Evolutionary conservation across 1,284 basidiomycete genomes (phyloP).

Genomic region (Tranzscheliella williamsii): DNA sequence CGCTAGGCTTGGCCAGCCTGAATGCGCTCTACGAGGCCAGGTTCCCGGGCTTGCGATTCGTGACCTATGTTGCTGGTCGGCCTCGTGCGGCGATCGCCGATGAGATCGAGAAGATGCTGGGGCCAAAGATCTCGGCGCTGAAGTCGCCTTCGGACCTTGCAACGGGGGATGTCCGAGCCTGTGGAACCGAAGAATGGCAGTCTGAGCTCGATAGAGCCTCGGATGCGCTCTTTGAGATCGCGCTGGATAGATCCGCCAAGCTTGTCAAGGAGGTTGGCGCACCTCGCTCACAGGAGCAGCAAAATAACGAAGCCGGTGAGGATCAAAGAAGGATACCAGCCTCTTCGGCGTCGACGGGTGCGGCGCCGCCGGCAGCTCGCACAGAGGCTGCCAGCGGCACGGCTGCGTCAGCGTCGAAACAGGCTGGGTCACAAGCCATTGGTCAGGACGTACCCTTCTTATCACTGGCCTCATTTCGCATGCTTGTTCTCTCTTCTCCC

Average conservation of each 20-base stretch:
- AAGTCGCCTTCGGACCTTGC: slow-evolving; percentile 22
- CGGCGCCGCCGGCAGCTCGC: slow-evolving; percentile 3
- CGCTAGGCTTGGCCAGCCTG: slow-evolving; percentile 41
- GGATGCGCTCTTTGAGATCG: slow-evolving; percentile 56
- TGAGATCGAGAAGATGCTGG: slow-evolving; percentile 42
- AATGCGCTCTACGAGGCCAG: slow-evolving; percentile 53
- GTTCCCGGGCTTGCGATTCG: slow-evolving; percentile 54
- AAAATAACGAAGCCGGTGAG: slow-evolving; percentile 23
- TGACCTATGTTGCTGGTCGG: slow-evolving; percentile 55
- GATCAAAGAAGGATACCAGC: slow-evolving; percentile 2
- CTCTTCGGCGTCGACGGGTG: not conserved
- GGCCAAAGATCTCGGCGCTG: slow-evolving; percentile 17
- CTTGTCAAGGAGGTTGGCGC: slow-evolving; percentile 14
- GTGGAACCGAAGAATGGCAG: slow-evolving; percentile 38
- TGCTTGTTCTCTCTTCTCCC: slow-evolving; percentile 55
- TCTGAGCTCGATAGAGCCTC: slow-evolving; percentile 49
- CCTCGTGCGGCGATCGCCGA: slow-evolving; percentile 64
- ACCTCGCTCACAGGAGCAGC: not conserved
- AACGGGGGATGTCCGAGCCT: slow-evolving; percentile 7
- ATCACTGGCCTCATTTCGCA: slow-evolving; percentile 52
- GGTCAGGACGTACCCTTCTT: slow-evolving; percentile 55
- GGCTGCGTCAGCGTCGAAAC: not conserved
- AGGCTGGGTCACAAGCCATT: slow-evolving; percentile 11
- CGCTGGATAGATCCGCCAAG: slow-evolving; percentile 50
- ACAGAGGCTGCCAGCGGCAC: not conserved